Percentiles rank a stretch among this genome's conserved stretches.
Evolutionary conservation across 139 green algal genomes (phyloP).

Genomic region (Spirogloea muscicola): DNA sequence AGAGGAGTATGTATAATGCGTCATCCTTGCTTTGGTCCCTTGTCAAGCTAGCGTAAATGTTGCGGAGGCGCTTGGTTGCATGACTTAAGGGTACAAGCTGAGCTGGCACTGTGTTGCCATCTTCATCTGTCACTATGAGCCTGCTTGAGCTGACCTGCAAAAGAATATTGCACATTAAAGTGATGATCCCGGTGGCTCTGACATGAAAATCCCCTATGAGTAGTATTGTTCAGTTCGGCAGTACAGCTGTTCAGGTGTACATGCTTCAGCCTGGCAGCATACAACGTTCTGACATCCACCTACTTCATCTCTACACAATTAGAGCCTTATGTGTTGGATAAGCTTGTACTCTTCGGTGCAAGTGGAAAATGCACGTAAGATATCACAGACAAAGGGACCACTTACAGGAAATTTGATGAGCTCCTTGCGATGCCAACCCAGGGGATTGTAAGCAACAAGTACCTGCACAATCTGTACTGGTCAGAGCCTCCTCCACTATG

Average conservation of each 20-base stretch:
- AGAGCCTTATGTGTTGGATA: background rate
- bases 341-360: background rate
- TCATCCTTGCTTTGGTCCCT: background rate
- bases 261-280: background rate
- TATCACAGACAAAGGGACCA: background rate
- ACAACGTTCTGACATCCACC: too few relatives aligned
- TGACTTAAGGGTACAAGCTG: conserved; percentile 15
- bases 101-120: background rate
- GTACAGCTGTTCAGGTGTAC: background rate
- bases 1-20: conserved; percentile 9
- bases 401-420: conserved; percentile 63
- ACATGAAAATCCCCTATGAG: too few relatives aligned
- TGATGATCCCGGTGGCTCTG: background rate
- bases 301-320: background rate
- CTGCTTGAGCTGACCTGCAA: conserved; percentile 1
- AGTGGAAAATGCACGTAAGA: background rate
- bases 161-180: background rate
- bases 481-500: too few relatives aligned
- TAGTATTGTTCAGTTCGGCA: too few relatives aligned
- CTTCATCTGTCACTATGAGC: conserved; percentile 4
- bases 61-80: background rate
- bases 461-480: too few relatives aligned
- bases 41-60: conserved; percentile 7
- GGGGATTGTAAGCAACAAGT: conserved; percentile 73
- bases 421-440: conserved; percentile 60